phyloP scores from a whole-genome alignment of 2,329 filamentous ascomycete species.

The Fusarium falciforme region DNA sequence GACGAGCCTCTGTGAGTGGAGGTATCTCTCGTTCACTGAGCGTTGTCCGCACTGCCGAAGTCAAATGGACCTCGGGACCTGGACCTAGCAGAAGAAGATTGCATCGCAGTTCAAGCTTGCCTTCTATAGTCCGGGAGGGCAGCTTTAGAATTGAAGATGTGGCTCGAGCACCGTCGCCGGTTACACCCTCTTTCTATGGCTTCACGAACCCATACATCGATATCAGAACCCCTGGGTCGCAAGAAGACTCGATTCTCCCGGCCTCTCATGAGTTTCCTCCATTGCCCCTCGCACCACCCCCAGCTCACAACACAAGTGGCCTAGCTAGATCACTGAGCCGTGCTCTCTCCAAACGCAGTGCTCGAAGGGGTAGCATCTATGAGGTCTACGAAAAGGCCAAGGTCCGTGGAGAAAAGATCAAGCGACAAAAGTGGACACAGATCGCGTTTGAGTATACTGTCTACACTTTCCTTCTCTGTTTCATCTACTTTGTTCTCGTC shows the following conservation, averaged over 20 bases:
- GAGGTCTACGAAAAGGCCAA: constrained; percentile 19
- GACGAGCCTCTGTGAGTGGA: not conserved
- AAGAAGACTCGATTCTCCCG: not conserved
- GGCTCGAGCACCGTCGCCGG: not conserved
- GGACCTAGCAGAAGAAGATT: constrained; percentile 2
- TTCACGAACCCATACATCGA: not conserved
- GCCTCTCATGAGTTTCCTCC: not conserved
- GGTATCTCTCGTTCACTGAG: constrained; percentile 13
- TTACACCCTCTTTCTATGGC: not conserved
- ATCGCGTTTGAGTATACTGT: constrained; percentile 7
- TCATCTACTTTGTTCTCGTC: constrained; percentile 19
- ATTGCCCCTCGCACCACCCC: not conserved
- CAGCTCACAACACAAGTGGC: not conserved
- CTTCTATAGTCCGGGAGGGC: not conserved
- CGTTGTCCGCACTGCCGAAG: constrained; percentile 13
- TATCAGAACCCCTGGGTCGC: not conserved
- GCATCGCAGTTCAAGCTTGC: constrained; percentile 4
- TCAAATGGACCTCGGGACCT: constrained; percentile 9
- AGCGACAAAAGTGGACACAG: constrained; percentile 5
- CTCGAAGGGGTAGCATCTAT: constrained; percentile 7
- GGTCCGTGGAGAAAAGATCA: constrained; percentile 1
- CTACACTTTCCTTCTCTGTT: constrained; percentile 5
- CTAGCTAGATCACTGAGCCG: constrained; percentile 1
- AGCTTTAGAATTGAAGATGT: not conserved
- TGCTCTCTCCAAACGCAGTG: constrained; percentile 2